Evolutionary conservation across 73 alveolate genomes (phyloP).

Genomic region (Paramecium pentaurelia): DNA sequence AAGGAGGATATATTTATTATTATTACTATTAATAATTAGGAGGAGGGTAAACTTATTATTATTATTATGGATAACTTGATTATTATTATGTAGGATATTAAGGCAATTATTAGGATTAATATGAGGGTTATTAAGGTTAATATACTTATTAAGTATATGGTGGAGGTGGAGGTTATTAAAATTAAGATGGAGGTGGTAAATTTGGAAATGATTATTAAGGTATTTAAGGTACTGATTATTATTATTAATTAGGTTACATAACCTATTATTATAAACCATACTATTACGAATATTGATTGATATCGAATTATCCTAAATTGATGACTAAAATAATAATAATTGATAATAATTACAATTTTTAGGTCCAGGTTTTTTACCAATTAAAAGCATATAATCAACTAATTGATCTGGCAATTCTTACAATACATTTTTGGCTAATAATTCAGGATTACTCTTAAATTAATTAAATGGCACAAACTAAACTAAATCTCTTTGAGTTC

Average conservation of each 20-base stretch:
- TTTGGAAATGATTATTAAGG: neutral
- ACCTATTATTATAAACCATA: neutral
- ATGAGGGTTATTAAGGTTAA: neutral
- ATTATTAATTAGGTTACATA: neutral
- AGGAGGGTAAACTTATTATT: neutral
- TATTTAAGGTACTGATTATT: neutral
- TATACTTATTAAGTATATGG: neutral
- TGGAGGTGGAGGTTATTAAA: neutral
- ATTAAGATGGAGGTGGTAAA: neutral
- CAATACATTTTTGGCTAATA: slow-evolving; percentile 78
- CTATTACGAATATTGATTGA: neutral
- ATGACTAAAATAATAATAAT: neutral
- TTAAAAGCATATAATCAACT: slow-evolving; percentile 35
- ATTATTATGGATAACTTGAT: neutral
- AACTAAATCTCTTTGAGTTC: slow-evolving; percentile 84
- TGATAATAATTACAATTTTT: neutral
- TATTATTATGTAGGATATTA: neutral
- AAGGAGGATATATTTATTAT: neutral
- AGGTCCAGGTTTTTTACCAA: slow-evolving; percentile 43
- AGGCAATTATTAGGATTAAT: neutral
- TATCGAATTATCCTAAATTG: neutral
- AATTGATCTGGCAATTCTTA: slow-evolving; percentile 86
- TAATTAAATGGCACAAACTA: slow-evolving; percentile 82
- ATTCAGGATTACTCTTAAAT: slow-evolving; percentile 69
- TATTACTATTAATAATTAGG: neutral